Percentiles rank a stretch among this genome's conserved stretches.
Evolutionary conservation across 1,139 yeast genomes (phyloP).

Genomic region (Yarrowia galli): DNA sequence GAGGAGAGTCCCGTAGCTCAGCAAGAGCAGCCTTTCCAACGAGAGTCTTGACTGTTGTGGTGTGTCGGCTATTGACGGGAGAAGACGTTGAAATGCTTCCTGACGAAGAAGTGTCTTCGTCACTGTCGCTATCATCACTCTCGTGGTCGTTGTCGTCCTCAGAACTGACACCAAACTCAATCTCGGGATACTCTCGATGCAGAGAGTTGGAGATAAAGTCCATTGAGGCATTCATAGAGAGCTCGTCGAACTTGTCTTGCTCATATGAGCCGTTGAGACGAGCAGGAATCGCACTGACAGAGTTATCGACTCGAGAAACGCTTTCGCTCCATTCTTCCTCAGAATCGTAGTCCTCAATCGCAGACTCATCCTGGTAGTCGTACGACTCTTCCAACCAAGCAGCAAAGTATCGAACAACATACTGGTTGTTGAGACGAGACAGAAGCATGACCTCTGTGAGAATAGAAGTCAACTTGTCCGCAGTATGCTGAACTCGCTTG

Average conservation of each 20-base stretch:
- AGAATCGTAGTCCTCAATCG: slow-evolving; percentile 43
- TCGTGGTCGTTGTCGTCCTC: slow-evolving; percentile 43
- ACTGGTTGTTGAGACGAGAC: slow-evolving; percentile 92
- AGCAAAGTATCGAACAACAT: slow-evolving; percentile 93
- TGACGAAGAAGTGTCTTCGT: slow-evolving; percentile 41
- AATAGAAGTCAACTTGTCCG: slow-evolving; percentile 78
- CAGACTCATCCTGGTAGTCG: slow-evolving; percentile 47
- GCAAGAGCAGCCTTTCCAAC: slow-evolving; percentile 35
- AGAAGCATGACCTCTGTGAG: slow-evolving; percentile 89
- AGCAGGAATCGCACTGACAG: slow-evolving; percentile 34
- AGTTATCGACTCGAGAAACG: slow-evolving; percentile 20
- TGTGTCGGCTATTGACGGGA: not conserved
- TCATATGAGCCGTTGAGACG: slow-evolving; percentile 12
- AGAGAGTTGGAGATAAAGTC: slow-evolving; percentile 49
- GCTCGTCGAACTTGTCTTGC: slow-evolving; percentile 38
- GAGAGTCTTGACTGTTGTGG: slow-evolving; percentile 21
- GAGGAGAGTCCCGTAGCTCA: slow-evolving; percentile 14
- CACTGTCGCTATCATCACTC: slow-evolving; percentile 42
- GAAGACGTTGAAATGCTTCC: slow-evolving; percentile 44
- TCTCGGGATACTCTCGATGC: slow-evolving; percentile 46
- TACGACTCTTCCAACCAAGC: slow-evolving; percentile 91
- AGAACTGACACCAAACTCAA: slow-evolving; percentile 47
- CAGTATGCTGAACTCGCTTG: slow-evolving; percentile 85
- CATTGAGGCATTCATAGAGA: slow-evolving; percentile 43
- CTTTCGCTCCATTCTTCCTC: slow-evolving; percentile 42